Base-by-base conservation (phyloP, 306 rosid genomes). In the Begonia masoniana region DNA sequence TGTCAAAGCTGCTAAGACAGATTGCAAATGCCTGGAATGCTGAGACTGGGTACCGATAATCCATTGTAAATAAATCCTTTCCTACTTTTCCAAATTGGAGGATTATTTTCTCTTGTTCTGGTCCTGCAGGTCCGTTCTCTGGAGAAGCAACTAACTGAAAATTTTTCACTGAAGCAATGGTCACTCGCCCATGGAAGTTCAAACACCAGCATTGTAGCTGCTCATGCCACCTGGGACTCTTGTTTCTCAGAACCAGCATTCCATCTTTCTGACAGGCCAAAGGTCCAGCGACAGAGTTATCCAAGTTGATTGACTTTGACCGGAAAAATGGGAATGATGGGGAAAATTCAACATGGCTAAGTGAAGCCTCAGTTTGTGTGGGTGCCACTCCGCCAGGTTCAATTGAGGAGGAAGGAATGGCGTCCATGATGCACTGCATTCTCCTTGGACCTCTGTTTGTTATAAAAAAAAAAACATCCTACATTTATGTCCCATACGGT, bases 1-100 rank as follows among this genome's bases (percentile, higher is more conserved):
- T 82, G 71, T 82, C 91, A 43, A 82, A 78, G 69, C 83, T 82
- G 83, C 91, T 82, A 72, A 82, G 91, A 73, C 91, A 82, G 69
- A 78, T 73, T 46, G 91, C 85, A 54, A 82, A 82, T 43, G 91
- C 91, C 73, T 78, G 91, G 57, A 82, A 82, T 41, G 91, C 85
- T 0, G 91, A 82, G 57, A 82, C 66, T n/a, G 91, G 91, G 66
- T 78, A 82, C 52, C 79, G 78, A 65, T 71, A 82, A 54, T 82
- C 91, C 91, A 82, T 78, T 39, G 91, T 78, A 70, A 82, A 82
- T 67, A 78, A 50, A 74, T 78, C 91, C 69, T 76, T 76, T 71
- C 81, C 91, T 21, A 82, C 75, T 78, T 82, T 82, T 45, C 91
- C 91, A 50, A 82, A 82, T 50, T 82, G 91, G 39, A 82, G 83